A percentile compares a stretch with the other conserved stretches of the same genome.
phyloP scores from a whole-genome alignment of 345 rosid species.

The Eucalyptus pauciflora region DNA sequence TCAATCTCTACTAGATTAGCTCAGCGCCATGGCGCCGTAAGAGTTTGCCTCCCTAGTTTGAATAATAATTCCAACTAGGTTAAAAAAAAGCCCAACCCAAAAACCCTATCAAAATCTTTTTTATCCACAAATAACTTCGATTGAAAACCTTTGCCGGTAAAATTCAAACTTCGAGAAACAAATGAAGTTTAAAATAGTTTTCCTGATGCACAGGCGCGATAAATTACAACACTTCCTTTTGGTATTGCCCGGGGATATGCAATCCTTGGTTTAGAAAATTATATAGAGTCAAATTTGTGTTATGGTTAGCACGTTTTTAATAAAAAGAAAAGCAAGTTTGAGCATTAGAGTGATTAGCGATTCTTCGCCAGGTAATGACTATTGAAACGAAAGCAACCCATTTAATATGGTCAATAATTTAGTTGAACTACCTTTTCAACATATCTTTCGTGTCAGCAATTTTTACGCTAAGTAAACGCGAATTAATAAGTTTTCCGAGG shows the following conservation, averaged over 20 bases:
- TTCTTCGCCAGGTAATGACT: neutral
- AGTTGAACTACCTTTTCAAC: neutral
- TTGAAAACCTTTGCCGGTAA: neutral
- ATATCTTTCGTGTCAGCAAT: neutral
- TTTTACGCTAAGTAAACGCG: neutral
- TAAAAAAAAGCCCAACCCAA: neutral
- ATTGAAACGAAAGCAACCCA: neutral
- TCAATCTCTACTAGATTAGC: neutral
- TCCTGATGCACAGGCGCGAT: neutral
- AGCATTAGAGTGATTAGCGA: neutral
- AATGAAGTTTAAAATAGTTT: neutral
- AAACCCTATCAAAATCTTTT: neutral
- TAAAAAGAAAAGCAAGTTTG: neutral
- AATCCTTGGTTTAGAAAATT: neutral
- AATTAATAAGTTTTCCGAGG: neutral
- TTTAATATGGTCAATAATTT: neutral
- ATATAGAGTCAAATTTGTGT: neutral
- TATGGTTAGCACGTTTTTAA: neutral
- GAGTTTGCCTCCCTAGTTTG: neutral
- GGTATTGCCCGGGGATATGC: neutral
- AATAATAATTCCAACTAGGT: neutral
- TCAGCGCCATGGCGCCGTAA: neutral
- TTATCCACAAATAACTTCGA: neutral
- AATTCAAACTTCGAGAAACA: neutral
- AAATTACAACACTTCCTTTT: neutral